A percentile compares a stretch with the other conserved stretches of the same genome.
Evolutionary conservation across 352 stramenopile genomes (phyloP).

Genomic region (Pythium aristosporum): DNA sequence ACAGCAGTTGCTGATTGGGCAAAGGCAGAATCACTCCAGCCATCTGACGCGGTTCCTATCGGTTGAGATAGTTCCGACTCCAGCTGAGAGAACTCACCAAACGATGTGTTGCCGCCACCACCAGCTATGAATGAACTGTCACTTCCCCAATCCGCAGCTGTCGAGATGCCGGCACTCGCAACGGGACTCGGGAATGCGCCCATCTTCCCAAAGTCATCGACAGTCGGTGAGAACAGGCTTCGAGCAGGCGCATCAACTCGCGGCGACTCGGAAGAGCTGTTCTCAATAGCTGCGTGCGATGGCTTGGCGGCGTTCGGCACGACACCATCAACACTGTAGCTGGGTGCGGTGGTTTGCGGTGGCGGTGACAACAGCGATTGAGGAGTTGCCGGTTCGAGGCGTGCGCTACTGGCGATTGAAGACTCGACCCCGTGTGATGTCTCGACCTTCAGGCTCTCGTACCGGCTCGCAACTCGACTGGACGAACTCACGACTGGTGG

Average conservation of each 20-base stretch:
- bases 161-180: constrained; percentile 11
- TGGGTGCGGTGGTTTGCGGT: neutral
- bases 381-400: constrained; percentile 11
- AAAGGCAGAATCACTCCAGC: constrained; percentile 3
- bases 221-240: constrained; percentile 29
- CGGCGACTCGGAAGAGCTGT: constrained; percentile 20
- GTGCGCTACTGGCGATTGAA: neutral
- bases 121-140: neutral
- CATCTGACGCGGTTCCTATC: neutral
- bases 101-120: constrained; percentile 1
- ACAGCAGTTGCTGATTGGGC: neutral
- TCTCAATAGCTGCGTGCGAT: neutral
- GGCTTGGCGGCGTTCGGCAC: neutral
- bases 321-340: neutral
- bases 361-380: constrained; percentile 8
- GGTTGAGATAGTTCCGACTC: constrained; percentile 9
- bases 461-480: constrained; percentile 16
- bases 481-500: neutral
- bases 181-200: constrained; percentile 17
- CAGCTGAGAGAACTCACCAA: constrained; percentile 14
- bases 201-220: constrained; percentile 19
- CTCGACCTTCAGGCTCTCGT: constrained; percentile 21
- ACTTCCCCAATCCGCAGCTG: constrained; percentile 7
- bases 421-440: constrained; percentile 2
- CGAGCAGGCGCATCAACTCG: constrained; percentile 18